Conservation (phyloP, 2,329 filamentous ascomycete species). For the Nannizziopsis arthrosporioides region DNA sequence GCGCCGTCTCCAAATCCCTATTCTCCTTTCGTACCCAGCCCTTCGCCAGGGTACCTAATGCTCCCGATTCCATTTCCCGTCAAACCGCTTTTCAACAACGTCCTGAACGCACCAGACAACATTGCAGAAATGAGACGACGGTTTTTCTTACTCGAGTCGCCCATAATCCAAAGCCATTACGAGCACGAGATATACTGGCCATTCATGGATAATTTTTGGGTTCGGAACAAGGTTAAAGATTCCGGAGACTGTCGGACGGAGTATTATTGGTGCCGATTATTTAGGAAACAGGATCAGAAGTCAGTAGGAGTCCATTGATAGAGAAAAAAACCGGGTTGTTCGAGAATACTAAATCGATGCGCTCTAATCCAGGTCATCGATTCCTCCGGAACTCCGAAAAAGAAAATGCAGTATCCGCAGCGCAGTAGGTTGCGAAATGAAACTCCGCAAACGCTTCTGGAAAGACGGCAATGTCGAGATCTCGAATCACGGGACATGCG, state of each 20-base stretch:
- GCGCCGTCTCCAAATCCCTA: neutral
- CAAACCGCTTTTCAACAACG: constrained; percentile 6
- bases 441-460: constrained; percentile 9
- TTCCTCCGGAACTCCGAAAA: constrained; percentile 7
- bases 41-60: constrained; percentile 7
- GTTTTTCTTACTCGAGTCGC: constrained; percentile 5
- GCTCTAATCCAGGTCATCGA: neutral
- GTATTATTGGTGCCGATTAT: constrained; percentile 11
- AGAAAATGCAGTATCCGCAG: constrained; percentile 8
- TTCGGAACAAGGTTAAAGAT: constrained; percentile 9
- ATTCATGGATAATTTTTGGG: constrained; percentile 11
- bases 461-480: constrained; percentile 9
- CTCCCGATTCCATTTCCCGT: constrained; percentile 6
- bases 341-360: neutral
- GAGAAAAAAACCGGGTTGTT: constrained; percentile 5
- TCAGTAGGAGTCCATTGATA: constrained; percentile 4
- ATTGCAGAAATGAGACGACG: constrained; percentile 8
- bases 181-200: constrained; percentile 10
- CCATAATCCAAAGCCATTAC: constrained; percentile 6
- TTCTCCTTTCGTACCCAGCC: neutral
- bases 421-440: constrained; percentile 9
- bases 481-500: constrained; percentile 4
- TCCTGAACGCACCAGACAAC: constrained; percentile 9
- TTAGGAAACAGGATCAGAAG: constrained; percentile 9
- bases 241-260: constrained; percentile 8